Base-by-base conservation (phyloP, 2,329 filamentous ascomycete species). In the Aspergillus arachidicola region DNA sequence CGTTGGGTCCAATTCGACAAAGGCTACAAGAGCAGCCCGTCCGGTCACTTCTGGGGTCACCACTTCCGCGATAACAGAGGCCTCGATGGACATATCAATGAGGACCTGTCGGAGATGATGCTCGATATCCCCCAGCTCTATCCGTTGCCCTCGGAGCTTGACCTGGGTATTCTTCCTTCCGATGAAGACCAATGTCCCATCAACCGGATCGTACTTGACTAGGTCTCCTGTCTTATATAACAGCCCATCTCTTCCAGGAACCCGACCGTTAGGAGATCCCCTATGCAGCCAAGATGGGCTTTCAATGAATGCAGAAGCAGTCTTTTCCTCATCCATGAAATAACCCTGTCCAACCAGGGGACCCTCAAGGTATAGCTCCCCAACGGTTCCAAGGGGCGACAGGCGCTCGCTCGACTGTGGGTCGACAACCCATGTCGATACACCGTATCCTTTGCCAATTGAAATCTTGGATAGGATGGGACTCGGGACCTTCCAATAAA, bases 321-420 rank as follows among this genome's bases (percentile, higher is more conserved):
- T 73, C 60, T 70, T 69, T 16, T 60, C 66, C 6, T 65, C 64
- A n/a, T 73, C 62, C 28, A 71, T 68, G 1, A 81, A 58, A 62
- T 83, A 83, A 0, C 78, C 81, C 26, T 69, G 67, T 1, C 73
- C 79, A 0, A 83, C 69, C 26, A 76, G 71, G 0, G 80, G 79
- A 0, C 81, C 80, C 63, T 82, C 78, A 19, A 84, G 64, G 6
- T 80, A 61, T 7, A 83, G 57, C 64, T 84, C 82, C 1, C 81
- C 82, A 3, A 79, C 71, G 3, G 72, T 72, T 10, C 82, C 81
- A 6, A 82, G 66, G 0, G 80, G 74, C 2, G 73, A 62, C 16
- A 78, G 66, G 14, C 48, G 34, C 3, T 70, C 56, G 34, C 65
- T 48, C 21, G 61, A 53, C 74, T 69, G 7, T 0, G 71, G 69